Evolutionary conservation across 805 yeast genomes (phyloP).

Genomic region (Cyberlindnera mycetangii): DNA sequence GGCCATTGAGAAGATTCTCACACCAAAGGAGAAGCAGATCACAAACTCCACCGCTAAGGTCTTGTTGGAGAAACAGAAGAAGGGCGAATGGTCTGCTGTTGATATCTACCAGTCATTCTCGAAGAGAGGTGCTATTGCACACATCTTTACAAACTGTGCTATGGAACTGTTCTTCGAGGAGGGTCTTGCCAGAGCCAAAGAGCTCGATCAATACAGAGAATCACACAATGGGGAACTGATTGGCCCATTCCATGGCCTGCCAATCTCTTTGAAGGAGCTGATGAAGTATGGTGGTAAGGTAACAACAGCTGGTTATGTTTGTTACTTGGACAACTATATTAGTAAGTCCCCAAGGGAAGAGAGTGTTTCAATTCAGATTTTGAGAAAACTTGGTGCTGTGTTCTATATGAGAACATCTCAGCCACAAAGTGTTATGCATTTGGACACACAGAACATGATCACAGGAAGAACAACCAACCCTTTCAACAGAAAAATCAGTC

Average conservation of each 20-base stretch:
- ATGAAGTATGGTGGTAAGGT: conserved; percentile 52
- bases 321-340: conserved; percentile 43
- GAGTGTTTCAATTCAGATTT: conserved; percentile 45
- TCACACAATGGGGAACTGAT: conserved; percentile 43
- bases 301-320: conserved; percentile 62
- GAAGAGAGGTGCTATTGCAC: conserved; percentile 57
- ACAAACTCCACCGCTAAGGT: conserved; percentile 20
- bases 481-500: conserved; percentile 50
- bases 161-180: conserved; percentile 47
- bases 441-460: conserved; percentile 59
- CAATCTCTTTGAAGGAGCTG: conserved; percentile 66
- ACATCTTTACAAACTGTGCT: conserved; percentile 43
- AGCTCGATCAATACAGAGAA: conserved; percentile 46
- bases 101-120: conserved; percentile 52
- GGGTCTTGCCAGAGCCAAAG: conserved; percentile 56
- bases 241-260: conserved; percentile 71
- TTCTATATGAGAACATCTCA: conserved; percentile 63
- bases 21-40: conserved; percentile 22
- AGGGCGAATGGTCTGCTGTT: conserved; percentile 35
- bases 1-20: conserved; percentile 16
- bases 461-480: conserved; percentile 62
- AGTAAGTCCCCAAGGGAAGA: conserved; percentile 38
- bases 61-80: conserved; percentile 20
- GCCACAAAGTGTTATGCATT: conserved; percentile 70
- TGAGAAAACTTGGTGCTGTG: conserved; percentile 41